Conservation (phyloP, 2,329 filamentous ascomycete genomes). For the Phoma herbarum region DNA sequence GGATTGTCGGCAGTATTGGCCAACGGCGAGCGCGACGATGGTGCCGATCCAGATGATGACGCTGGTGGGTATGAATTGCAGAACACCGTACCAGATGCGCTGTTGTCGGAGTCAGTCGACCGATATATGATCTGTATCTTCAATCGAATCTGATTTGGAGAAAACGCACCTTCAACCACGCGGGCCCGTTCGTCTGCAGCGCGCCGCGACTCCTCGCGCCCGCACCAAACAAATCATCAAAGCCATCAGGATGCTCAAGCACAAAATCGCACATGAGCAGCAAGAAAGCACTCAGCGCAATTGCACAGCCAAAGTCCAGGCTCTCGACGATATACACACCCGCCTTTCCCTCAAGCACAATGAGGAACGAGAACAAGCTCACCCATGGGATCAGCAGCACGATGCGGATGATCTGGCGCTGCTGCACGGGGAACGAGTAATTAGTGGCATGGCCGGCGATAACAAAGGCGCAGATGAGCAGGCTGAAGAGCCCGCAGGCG, state of each 20-base stretch:
- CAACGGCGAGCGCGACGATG: conserved; percentile 31
- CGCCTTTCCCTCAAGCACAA: conserved; percentile 30
- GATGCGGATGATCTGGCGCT: conserved; percentile 44
- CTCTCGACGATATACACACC: conserved; percentile 33
- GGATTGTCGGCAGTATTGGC: conserved; percentile 41
- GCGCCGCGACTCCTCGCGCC: conserved; percentile 29
- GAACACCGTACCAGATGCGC: conserved; percentile 42
- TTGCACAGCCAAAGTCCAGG: conserved; percentile 41
- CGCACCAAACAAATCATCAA: conserved; percentile 41
- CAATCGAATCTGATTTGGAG: not conserved
- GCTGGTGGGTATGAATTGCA: conserved; percentile 44
- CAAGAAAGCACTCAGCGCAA: conserved; percentile 42
- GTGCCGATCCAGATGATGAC: conserved; percentile 44
- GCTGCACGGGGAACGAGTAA: conserved; percentile 41
- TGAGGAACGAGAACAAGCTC: conserved; percentile 35
- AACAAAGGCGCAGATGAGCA: conserved; percentile 25
- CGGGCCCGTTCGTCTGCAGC: conserved; percentile 27
- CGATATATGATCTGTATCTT: too few relatives aligned
- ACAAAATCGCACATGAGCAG: conserved; percentile 46
- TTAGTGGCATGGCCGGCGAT: conserved; percentile 36
- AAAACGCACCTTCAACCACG: conserved; percentile 39
- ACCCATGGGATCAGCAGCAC: conserved; percentile 39
- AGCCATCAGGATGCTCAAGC: conserved; percentile 35
- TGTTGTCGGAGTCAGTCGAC: conserved; percentile 14
- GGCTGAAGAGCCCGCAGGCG: conserved; percentile 30